Base-by-base conservation (phyloP, 768 basidiomycete species). In the Galerina sulciceps region DNA sequence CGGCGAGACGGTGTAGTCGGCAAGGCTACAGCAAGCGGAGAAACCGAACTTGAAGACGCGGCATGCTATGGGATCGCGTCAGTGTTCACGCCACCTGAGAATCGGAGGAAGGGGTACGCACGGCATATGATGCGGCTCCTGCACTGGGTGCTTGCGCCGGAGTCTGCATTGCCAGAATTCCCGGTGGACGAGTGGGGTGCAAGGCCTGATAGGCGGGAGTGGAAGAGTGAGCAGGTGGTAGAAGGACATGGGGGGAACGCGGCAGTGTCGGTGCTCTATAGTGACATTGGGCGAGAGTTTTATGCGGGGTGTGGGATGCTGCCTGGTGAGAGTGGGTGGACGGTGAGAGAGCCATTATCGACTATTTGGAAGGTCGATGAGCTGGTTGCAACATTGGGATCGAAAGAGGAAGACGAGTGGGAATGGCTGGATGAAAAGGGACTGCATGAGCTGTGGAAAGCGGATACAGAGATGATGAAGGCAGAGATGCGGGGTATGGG, bases 81-180 rank as follows among this genome's bases (percentile, higher is more conserved):
- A 3, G 85, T 88, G 9, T 89, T 79, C 67, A 87, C 85, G 5
- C 82, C 83, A 14, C 67, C 75, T 0, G 55, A 64, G 31, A 75
- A 85, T 17, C 79, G 85, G 53, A 72, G 78, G 10, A 80, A 80
- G 52, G 86, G 88, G 17, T 88, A 86, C 59, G 86, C 82, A 10
- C 66, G 69, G 10, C 83, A 85, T 59, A 86, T 88, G 86, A 86
- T 88, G 86, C 75, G 79, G 13, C 76, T 89, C 20, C 55, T 89
- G 36, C 87, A 89, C 64, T 74, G 73, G 73, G 65, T 73, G 1
- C 57, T 74, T 20, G 71, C 66, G 15, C 60, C 64, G n/a, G 52
- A 56, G 22, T 53, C 62, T 3, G 60, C 60, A 15, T 37, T 68
- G 15, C 54, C 63, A 5, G 50, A 59, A 4, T 72, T 71, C 43